Conservation (phyloP, 495 filamentous ascomycete species). For the Mycothermus thermophilus region DNA sequence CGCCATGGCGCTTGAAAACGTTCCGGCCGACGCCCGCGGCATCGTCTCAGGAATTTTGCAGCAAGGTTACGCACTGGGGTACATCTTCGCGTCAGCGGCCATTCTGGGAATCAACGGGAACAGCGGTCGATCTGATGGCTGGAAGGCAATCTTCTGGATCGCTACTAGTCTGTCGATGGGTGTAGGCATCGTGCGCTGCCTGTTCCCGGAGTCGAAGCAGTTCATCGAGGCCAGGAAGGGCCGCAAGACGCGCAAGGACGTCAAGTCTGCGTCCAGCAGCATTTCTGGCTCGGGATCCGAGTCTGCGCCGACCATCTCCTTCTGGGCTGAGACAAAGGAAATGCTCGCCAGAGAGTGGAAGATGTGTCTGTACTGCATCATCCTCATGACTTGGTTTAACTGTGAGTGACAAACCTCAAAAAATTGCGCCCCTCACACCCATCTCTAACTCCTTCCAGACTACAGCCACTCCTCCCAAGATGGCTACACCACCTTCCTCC, state of each 20-base stretch:
- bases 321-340: conserved; percentile 45
- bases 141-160: conserved; percentile 51
- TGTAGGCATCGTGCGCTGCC: conserved; percentile 47
- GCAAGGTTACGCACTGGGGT: conserved; percentile 64
- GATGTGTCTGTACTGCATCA: conserved; percentile 53
- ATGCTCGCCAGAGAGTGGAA: conserved; percentile 59
- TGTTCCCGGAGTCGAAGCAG: conserved; percentile 57
- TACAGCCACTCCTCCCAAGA: conserved; percentile 59
- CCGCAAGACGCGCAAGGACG: conserved; percentile 34
- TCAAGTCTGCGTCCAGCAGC: no score
- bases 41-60: conserved; percentile 68
- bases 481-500: conserved; percentile 65
- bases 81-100: conserved; percentile 55
- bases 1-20: conserved; percentile 67
- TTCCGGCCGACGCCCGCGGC: conserved; percentile 54
- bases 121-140: conserved; percentile 38
- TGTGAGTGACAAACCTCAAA: no score
- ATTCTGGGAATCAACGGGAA: conserved; percentile 51
- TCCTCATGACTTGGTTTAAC: conserved; percentile 59
- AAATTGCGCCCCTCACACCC: no score
- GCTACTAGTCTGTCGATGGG: conserved; percentile 46
- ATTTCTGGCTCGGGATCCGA: no score
- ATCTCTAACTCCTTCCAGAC: conserved; percentile 24
- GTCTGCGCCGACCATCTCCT: conserved; percentile 35
- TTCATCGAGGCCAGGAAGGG: conserved; percentile 50